These are phyloP conservation scores for Mycena maculata DNA, from an alignment of 768 basidiomycete species.

Conservation along the genomic window DNA sequence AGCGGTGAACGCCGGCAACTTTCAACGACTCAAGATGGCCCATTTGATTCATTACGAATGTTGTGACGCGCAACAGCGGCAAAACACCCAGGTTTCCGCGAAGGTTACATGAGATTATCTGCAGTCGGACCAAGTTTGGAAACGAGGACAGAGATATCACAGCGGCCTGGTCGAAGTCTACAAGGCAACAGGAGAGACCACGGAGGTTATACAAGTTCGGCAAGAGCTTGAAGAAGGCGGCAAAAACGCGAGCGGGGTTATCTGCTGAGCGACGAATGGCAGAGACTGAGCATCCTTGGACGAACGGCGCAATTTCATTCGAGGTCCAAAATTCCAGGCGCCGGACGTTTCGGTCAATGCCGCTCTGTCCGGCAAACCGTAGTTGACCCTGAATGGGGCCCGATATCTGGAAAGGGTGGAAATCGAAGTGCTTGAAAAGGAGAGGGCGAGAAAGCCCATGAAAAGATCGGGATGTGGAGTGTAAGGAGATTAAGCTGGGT, in stretches of 20 bases:
- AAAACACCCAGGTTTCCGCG: background rate
- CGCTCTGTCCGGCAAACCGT: background rate
- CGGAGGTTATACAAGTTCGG: background rate
- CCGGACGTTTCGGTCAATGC: background rate
- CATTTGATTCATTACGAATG: background rate
- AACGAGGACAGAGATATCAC: background rate
- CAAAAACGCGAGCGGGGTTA: background rate
- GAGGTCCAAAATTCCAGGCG: conserved; percentile 16
- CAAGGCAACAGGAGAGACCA: background rate
- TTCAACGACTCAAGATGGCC: background rate
- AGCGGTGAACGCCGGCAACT: background rate
- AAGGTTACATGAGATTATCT: conserved; percentile 2
- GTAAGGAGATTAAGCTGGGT: background rate
- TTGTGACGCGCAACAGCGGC: background rate
- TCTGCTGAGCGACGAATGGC: background rate
- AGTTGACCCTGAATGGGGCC: background rate
- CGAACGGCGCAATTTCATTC: background rate
- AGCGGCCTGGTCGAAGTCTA: conserved; percentile 3
- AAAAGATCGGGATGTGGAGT: background rate
- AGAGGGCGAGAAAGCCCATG: conserved; percentile 4
- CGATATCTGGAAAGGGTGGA: conserved; percentile 8
- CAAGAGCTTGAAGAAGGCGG: background rate
- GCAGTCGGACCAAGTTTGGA: background rate
- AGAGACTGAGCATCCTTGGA: background rate
- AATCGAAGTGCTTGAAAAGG: background rate